Evolutionary conservation across 2,329 filamentous ascomycete genomes (phyloP).

Genomic region (Aspergillus aculeatinus): DNA sequence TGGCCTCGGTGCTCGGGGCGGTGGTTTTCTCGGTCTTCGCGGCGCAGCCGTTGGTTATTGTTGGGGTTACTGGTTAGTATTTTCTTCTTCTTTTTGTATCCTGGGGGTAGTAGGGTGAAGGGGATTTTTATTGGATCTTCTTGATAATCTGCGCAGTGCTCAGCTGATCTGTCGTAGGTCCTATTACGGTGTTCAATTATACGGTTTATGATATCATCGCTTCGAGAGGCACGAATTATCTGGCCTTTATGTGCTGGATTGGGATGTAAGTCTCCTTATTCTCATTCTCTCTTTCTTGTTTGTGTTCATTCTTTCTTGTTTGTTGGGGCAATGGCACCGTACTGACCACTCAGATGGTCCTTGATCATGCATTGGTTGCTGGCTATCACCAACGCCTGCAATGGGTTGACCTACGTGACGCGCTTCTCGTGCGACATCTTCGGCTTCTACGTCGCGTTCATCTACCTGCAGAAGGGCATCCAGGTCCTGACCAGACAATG

Average conservation of each 20-base stretch:
- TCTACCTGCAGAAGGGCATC: constrained; percentile 88
- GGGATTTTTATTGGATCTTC: neutral
- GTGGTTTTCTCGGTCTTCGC: constrained; percentile 78
- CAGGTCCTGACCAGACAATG: constrained; percentile 80
- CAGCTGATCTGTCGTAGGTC: constrained; percentile 48
- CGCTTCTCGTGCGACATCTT: constrained; percentile 92
- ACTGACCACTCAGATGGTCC: constrained; percentile 62
- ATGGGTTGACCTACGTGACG: constrained; percentile 84
- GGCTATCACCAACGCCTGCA: constrained; percentile 81
- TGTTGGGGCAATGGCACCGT: too few species aligned
- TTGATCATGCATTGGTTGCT: constrained; percentile 81
- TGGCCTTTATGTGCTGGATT: constrained; percentile 90
- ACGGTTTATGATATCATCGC: constrained; percentile 88
- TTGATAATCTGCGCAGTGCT: neutral
- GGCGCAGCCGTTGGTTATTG: constrained; percentile 84
- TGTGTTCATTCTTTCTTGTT: neutral
- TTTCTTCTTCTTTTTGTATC: neutral
- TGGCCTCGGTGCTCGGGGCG: constrained; percentile 78
- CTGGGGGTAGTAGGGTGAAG: neutral
- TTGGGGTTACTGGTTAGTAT: constrained; percentile 71
- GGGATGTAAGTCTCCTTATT: constrained; percentile 58
- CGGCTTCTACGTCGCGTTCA: constrained; percentile 88
- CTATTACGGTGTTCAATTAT: constrained; percentile 92
- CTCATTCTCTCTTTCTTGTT: neutral
- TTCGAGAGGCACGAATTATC: constrained; percentile 74